A percentile compares a stretch with the other conserved stretches of the same genome.
Conservation (phyloP, 768 basidiomycete genomes). For the Amanita pallidorosea region DNA sequence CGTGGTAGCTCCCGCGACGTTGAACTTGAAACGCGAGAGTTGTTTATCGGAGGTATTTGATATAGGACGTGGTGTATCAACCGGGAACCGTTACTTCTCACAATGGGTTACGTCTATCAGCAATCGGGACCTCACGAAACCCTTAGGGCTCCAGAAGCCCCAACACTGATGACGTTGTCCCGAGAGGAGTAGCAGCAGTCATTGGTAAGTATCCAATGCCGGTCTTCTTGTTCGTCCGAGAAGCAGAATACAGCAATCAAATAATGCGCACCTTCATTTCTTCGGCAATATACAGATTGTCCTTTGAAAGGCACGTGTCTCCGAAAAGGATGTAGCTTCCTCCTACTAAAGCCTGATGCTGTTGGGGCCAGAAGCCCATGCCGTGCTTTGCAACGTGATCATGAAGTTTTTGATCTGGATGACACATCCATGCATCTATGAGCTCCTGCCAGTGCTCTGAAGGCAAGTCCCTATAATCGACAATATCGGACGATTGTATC, state of each 20-base stretch:
- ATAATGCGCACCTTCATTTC: conserved; percentile 43
- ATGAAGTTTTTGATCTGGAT: conserved; percentile 77
- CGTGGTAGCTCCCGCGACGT: conserved; percentile 83
- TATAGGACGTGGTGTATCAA: conserved; percentile 97
- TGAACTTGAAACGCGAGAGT: conserved; percentile 67
- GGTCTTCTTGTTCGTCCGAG: conserved; percentile 88
- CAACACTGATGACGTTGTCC: conserved; percentile 11
- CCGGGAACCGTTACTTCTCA: conserved; percentile 37
- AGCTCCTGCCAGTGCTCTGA: conserved; percentile 98
- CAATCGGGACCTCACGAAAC: conserved; percentile 30
- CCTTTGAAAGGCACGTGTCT: conserved; percentile 38
- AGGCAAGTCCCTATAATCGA: conserved; percentile 73
- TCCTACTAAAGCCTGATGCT: conserved; percentile 71
- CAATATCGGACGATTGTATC: conserved; percentile 40
- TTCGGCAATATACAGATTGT: conserved; percentile 38
- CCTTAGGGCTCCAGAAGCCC: conserved; percentile 45
- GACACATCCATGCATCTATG: conserved; percentile 98
- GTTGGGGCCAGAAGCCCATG: conserved; percentile 70
- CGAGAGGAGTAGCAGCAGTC: conserved; percentile 29
- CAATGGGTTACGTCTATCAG: conserved; percentile 12
- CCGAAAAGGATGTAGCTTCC: conserved; percentile 84
- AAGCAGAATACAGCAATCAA: conserved; percentile 7
- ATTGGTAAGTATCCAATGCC: conserved; percentile 65
- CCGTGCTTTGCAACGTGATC: conserved; percentile 52
- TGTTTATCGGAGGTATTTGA: conserved; percentile 68